Base-by-base conservation (phyloP, 2,329 filamentous ascomycete species). In the Xylaria sp. region DNA sequence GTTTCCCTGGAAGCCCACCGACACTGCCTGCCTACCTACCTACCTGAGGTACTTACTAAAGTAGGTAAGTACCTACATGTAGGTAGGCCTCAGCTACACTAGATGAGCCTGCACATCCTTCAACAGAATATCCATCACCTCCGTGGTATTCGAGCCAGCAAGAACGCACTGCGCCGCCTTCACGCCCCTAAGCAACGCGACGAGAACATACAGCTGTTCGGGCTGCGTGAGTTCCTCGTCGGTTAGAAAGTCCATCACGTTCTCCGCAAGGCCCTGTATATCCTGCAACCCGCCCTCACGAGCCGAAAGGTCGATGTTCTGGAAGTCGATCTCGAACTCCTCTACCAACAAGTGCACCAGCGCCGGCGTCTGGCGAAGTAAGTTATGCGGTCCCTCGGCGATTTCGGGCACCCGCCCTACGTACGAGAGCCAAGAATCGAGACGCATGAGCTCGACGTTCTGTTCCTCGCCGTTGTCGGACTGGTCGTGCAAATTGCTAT, bases 251-350 rank as follows among this genome's bases (percentile, higher is more conserved):
- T 63, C 61, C 61, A 63, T 63, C 8, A 63, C 61, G 18, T 63
- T 63, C 12, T 28, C 61, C 7, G 52, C 43, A 10, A 63, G 61
- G 32, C 61, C 61, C 12, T 63, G 61, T 20, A 63, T 63, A 41
- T 63, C 61, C 53, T 63, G 61, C 1, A 63, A 53, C 2, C 53
- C 61, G 1, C 61, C 61, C 43, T 63, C 53, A 13, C 61, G 52
- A 18, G 61, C 61, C 32, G 61, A 63, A n/a, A 63, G 61, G 9
- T 63, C 61, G 15, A 63, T 57, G 53, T 63, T 58, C 61, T 63
- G 61, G 18, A 63, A 63, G 41, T 63, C 61, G 43, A 63, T 57
- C 43, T 63, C 61, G 32, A 63, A 63, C 13, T 63, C 53, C 2
- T 63, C 61, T 15, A 63, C 32, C 10, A 63, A 32, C 30, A 63